These are phyloP conservation scores for Hansfordia pulvinata DNA, from an alignment of 2,329 filamentous ascomycete species.

Conservation along the genomic window DNA sequence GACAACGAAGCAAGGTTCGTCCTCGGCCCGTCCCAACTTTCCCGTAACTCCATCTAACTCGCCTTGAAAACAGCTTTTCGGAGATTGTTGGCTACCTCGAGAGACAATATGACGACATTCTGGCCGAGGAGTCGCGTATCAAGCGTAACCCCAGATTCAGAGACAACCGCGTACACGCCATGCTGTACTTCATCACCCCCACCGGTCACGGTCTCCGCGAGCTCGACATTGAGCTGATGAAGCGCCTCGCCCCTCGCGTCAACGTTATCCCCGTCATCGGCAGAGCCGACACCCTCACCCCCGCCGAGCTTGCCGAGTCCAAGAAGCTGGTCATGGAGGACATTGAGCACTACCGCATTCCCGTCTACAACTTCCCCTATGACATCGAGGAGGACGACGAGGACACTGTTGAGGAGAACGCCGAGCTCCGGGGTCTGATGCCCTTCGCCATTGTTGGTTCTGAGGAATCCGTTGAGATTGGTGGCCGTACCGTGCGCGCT, in stretches of 20 bases:
- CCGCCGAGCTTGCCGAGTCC: conserved; percentile 90
- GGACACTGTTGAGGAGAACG: conserved; percentile 98
- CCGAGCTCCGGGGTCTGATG: conserved; percentile 93
- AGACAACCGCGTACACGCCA: conserved; percentile 95
- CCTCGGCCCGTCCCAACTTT: conserved; percentile 4
- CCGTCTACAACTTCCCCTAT: conserved; percentile 99
- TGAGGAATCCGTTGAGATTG: conserved; percentile 89
- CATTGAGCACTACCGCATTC: conserved; percentile 98
- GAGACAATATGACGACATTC: conserved; percentile 98
- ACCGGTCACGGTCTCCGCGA: conserved; percentile 95
- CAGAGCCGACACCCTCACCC: conserved; percentile 94
- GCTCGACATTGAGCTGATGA: conserved; percentile 99
- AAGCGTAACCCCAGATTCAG: conserved; percentile 99
- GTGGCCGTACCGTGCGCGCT: conserved; percentile 81
- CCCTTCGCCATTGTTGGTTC: conserved; percentile 98
- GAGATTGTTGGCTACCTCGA: conserved; percentile 98
- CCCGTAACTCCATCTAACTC: conserved; percentile 2
- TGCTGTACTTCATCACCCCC: conserved; percentile 98
- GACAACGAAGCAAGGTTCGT: conserved; percentile 92
- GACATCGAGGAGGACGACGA: conserved; percentile 99
- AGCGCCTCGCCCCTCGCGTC: conserved; percentile 91
- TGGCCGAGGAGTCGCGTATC: conserved; percentile 98
- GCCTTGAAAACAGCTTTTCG: conserved; percentile 53
- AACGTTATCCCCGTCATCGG: conserved; percentile 99
- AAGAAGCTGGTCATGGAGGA: conserved; percentile 99